Conservation (phyloP, 2,329 filamentous ascomycete genomes). For the Diaporthe sp. region DNA sequence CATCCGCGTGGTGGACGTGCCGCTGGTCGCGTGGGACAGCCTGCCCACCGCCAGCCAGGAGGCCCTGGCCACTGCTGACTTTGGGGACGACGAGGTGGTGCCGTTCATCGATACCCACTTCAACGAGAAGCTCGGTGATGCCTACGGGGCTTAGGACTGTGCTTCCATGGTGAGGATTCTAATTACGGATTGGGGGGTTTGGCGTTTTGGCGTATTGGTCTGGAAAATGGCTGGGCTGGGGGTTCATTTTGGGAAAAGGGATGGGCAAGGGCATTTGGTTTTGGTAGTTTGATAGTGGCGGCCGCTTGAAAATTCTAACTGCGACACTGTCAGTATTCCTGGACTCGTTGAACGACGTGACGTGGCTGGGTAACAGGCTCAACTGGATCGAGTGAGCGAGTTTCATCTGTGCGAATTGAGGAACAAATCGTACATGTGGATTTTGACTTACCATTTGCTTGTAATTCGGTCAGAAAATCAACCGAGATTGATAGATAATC, state of each 20-base stretch:
- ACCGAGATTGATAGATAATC: not conserved
- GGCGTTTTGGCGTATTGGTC: not conserved
- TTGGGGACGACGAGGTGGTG: slow-evolving; percentile 53
- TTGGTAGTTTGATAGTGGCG: not conserved
- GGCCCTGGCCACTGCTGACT: slow-evolving; percentile 53
- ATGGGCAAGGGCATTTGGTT: not conserved
- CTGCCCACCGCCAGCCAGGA: slow-evolving; percentile 49
- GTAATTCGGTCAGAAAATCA: not conserved
- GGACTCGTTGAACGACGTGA: not conserved
- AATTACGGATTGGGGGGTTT: not conserved
- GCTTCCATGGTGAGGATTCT: not conserved
- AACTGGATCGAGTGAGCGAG: not conserved
- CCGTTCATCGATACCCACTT: slow-evolving; percentile 52
- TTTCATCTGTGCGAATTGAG: not conserved
- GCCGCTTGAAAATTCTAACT: not conserved
- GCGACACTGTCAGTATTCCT: not conserved
- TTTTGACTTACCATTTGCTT: not conserved
- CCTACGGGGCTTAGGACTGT: not conserved
- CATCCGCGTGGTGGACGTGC: slow-evolving; percentile 44
- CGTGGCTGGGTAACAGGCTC: no score
- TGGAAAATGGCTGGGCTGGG: not conserved
- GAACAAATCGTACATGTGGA: not conserved
- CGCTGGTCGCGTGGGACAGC: slow-evolving; percentile 55
- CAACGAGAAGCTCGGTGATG: not conserved
- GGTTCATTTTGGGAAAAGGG: not conserved